These are phyloP conservation scores for Cladosporium oxysporum DNA, from an alignment of 2,329 filamentous ascomycete genomes.

Conservation along the genomic window DNA sequence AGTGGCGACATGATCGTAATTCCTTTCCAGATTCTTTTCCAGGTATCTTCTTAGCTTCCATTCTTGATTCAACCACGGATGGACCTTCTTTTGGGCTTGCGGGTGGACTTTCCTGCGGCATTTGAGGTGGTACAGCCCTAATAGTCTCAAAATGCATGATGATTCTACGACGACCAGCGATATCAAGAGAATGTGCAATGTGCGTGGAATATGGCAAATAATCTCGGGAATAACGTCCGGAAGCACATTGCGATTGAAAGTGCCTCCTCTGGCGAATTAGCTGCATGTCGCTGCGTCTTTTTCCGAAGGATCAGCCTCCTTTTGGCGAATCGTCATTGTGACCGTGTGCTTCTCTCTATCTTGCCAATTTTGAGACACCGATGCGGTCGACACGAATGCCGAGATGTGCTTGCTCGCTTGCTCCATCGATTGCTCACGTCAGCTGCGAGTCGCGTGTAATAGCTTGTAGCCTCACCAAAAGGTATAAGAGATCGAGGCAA, in stretches of 20 bases:
- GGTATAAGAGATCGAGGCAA: neutral
- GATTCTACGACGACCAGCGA: neutral
- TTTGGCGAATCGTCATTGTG: neutral
- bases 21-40: neutral
- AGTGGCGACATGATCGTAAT: neutral
- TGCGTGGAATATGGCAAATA: neutral
- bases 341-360: neutral
- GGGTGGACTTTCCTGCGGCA: constrained; percentile 3
- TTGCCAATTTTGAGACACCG: neutral
- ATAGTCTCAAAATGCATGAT: neutral
- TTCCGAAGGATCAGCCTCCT: neutral
- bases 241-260: neutral
- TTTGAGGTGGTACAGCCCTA: neutral
- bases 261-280: neutral
- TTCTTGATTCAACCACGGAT: neutral
- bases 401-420: constrained; percentile 2
- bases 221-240: neutral
- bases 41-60: neutral
- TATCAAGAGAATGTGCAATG: neutral
- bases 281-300: neutral
- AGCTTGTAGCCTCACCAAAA: neutral
- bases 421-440: neutral
- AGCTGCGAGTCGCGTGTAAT: neutral
- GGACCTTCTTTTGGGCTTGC: constrained; percentile 1
- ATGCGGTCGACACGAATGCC: neutral